Evolutionary conservation across 345 rosid genomes (phyloP), one percentile per base, ranked within the genome.

Genomic region (Citrus hindsii): DNA sequence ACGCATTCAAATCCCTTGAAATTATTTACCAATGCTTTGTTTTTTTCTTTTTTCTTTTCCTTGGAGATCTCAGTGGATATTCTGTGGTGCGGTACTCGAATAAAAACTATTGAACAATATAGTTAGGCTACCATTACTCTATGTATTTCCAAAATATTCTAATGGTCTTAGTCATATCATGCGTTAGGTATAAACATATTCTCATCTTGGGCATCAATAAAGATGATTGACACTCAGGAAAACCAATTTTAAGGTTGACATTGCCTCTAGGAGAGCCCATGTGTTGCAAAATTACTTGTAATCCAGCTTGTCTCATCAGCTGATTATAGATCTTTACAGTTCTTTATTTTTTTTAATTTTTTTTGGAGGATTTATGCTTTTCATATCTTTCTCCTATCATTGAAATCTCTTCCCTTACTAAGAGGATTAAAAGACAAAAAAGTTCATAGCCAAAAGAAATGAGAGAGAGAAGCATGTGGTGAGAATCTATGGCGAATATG

Each of bases 401-500:
- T 51, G 14, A n/a, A 69, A 55, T 33, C 13, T 58, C 35, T 60
- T 77, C 56, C 75, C 77, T 35, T 25, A 6, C 58, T 51, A 1
- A 62, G 67, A 40, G 25, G 37, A 53, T 19, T 53, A 55, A 71
- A 53, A 22, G 9, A 35, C 42, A 55, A 14, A 75, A 67, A n/a
- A 33, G 61, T 30, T 69, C 55, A 5, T 24, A 32, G 24, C 8
- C 40, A 40, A 53, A 75, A 55, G 68, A 64, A 51, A 59, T 56
- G 32, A 27, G 51, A 76, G 48, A n/a, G 2, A 28, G 51, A 28
- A 28, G 80, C 73, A 64, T 9, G 76, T 71, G 82, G 82, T 76
- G 63, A 78, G 56, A 73, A 48, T 80, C 82, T 22, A 65, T 19
- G 76, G 66, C 63, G 84, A 82, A 72, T 76, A 65, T 72, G 13